A percentile compares a stretch with the other conserved stretches of the same genome.
These are phyloP conservation scores for Rhynchosporium graminicola DNA, from an alignment of 2,329 filamentous ascomycete species.

Conservation along the genomic window DNA sequence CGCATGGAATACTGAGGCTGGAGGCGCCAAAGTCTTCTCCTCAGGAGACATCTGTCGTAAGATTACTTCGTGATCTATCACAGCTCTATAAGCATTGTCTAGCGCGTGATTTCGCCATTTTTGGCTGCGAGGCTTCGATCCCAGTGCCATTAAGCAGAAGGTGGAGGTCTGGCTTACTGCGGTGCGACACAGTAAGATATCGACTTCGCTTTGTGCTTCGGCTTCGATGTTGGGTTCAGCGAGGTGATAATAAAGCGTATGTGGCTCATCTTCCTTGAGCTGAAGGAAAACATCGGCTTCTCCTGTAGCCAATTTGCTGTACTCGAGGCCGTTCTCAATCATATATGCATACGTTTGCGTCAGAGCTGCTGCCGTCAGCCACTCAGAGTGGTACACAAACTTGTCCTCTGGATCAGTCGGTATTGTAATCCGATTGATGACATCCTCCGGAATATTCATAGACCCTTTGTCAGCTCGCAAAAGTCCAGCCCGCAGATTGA, in stretches of 20 bases:
- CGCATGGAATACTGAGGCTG: background rate
- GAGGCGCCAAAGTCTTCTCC: background rate
- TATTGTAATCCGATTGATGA: slow-evolving; percentile 41
- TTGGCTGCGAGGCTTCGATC: slow-evolving; percentile 25
- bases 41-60: slow-evolving; percentile 1
- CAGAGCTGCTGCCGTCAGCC: slow-evolving; percentile 46
- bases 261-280: slow-evolving; percentile 29
- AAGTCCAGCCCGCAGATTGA: slow-evolving; percentile 45
- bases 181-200: slow-evolving; percentile 25
- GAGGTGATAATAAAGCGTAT: slow-evolving; percentile 30
- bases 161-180: slow-evolving; percentile 26
- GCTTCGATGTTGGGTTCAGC: slow-evolving; percentile 29
- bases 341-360: slow-evolving; percentile 54
- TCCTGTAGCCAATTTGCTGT: slow-evolving; percentile 36
- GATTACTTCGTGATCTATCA: slow-evolving; percentile 20
- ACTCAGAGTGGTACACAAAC: slow-evolving; percentile 43
- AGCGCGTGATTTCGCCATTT: slow-evolving; percentile 28
- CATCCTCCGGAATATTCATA: slow-evolving; percentile 43
- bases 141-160: slow-evolving; percentile 27
- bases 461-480: slow-evolving; percentile 36
- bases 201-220: slow-evolving; percentile 22
- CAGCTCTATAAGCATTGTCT: slow-evolving; percentile 21
- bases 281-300: slow-evolving; percentile 36
- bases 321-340: slow-evolving; percentile 44
- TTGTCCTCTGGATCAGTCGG: slow-evolving; percentile 40